Conservation (phyloP, 2,329 filamentous ascomycete species). For the Epichloe festucae region DNA sequence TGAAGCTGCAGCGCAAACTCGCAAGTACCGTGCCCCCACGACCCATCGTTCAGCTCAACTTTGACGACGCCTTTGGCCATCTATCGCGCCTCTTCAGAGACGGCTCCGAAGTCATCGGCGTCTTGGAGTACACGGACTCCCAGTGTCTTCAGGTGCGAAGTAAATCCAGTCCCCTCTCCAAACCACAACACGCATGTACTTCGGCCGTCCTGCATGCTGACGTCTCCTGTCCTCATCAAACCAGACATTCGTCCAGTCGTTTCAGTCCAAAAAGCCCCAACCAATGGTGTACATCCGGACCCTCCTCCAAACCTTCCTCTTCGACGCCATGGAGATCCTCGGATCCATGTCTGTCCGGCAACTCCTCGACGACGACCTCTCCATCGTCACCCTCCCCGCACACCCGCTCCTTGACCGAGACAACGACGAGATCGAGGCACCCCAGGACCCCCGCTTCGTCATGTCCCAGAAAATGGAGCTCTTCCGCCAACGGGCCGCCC, state of each 20-base stretch:
- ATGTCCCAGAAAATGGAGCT: slow-evolving; percentile 63
- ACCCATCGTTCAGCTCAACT: slow-evolving; percentile 68
- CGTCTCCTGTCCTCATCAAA: neutral
- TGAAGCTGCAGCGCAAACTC: slow-evolving; percentile 79
- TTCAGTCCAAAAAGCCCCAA: slow-evolving; percentile 68
- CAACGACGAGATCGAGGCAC: slow-evolving; percentile 65
- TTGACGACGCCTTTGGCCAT: slow-evolving; percentile 57
- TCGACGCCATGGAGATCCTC: slow-evolving; percentile 57
- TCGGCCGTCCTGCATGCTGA: neutral
- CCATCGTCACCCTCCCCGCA: slow-evolving; percentile 59
- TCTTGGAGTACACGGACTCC: slow-evolving; percentile 54
- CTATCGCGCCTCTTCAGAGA: slow-evolving; percentile 61
- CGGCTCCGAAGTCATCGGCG: slow-evolving; percentile 52
- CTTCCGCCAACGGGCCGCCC: slow-evolving; percentile 45
- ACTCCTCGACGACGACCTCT: slow-evolving; percentile 72
- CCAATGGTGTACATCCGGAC: slow-evolving; percentile 76
- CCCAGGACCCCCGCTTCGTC: slow-evolving; percentile 59
- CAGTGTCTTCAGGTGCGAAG: slow-evolving; percentile 53
- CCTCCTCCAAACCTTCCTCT: slow-evolving; percentile 62
- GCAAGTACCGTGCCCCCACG: slow-evolving; percentile 89
- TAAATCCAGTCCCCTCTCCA: neutral
- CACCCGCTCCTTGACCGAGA: slow-evolving; percentile 56
- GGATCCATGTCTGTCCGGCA: slow-evolving; percentile 56
- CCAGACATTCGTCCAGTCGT: slow-evolving; percentile 59
- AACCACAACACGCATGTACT: neutral